Evolutionary conservation across 148 eudicot genomes (phyloP), one percentile per base, ranked within the genome.

Genomic region (Selenicereus undatus): DNA sequence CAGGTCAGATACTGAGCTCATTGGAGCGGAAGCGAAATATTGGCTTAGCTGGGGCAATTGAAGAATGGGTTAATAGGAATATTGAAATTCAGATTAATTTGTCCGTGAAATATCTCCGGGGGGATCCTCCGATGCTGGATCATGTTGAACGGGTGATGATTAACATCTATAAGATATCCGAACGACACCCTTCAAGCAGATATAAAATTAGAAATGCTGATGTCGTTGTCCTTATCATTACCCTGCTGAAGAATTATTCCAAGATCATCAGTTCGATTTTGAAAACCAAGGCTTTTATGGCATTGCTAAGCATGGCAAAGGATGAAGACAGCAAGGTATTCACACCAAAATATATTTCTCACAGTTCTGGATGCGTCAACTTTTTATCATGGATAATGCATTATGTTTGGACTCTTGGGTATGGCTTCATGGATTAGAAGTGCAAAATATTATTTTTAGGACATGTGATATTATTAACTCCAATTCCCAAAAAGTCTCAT

Each of bases 11-110:
- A 24, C 87, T 92, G 29, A 86, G 69, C 39, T 88, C 93, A 11
- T 80, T 89, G 82, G 91, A 89, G 85, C 89, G 88, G 81, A 90
- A 90, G 76, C 90, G 89, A 2, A 92, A 90, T 75, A 89, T 92
- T 77, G 95, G 93, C 22, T 81, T 92, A 81, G 91, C 93, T 45
- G 93, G 93, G 52, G 91, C 95, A 5, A 92, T 92, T 80, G 95
- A 92, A 77, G 95, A 92, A 76, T 92, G 95, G 95, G 80, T 83
- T 75, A 88, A 83, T 71, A 89, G 95, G 60, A 90, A 88, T 76
- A 78, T 88, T 73, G 95, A 89, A n/a, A 80, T 88, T 83, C 89
- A 92, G 62, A 79, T 92, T 82, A 88, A 89, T 83, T 81, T 73
- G 69, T 86, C 88, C 78, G 88, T 83, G 71, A 85, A 87, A 74